Conservation (phyloP, 192 early-diverging fungal genomes). For the Neocallimastix lanati region DNA sequence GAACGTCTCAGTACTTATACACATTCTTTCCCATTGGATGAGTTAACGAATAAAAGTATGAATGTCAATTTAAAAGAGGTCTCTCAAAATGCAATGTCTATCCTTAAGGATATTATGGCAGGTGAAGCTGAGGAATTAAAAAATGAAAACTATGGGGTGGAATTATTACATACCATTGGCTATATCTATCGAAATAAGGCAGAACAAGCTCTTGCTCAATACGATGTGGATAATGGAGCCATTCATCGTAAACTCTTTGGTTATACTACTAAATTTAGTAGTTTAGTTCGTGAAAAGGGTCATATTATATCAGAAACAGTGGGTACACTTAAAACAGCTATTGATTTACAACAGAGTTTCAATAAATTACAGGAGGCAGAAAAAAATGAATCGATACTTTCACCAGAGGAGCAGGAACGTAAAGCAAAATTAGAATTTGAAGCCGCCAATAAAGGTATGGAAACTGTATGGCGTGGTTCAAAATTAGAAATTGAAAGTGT, state of each 20-base stretch:
- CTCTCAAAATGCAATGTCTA: conserved; percentile 25
- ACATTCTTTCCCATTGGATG: conserved; percentile 7
- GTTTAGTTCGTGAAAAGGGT: conserved; percentile 62
- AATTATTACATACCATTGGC: conserved; percentile 83
- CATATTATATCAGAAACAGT: conserved; percentile 84
- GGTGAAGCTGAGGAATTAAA: conserved; percentile 77
- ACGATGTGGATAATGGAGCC: conserved; percentile 32
- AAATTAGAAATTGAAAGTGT: conserved; percentile 91
- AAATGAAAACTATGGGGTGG: conserved; percentile 76
- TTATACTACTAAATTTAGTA: conserved; percentile 12
- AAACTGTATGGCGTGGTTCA: conserved; percentile 83
- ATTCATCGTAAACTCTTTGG: conserved; percentile 25
- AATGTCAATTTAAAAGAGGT: conserved; percentile 32
- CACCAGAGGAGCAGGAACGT: conserved; percentile 15
- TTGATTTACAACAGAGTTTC: conserved; percentile 84
- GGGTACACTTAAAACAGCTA: conserved; percentile 72
- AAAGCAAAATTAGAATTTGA: conserved; percentile 23
- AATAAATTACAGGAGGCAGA: conserved; percentile 77
- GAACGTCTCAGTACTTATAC: conserved; percentile 7
- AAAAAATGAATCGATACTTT: conserved; percentile 32
- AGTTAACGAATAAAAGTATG: conserved; percentile 13
- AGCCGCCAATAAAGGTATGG: conserved; percentile 52
- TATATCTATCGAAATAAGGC: conserved; percentile 78
- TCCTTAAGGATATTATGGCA: conserved; percentile 16
- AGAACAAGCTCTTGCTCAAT: conserved; percentile 52